Conservation (phyloP, 139 green algal species). For the Trebouxia sp. region DNA sequence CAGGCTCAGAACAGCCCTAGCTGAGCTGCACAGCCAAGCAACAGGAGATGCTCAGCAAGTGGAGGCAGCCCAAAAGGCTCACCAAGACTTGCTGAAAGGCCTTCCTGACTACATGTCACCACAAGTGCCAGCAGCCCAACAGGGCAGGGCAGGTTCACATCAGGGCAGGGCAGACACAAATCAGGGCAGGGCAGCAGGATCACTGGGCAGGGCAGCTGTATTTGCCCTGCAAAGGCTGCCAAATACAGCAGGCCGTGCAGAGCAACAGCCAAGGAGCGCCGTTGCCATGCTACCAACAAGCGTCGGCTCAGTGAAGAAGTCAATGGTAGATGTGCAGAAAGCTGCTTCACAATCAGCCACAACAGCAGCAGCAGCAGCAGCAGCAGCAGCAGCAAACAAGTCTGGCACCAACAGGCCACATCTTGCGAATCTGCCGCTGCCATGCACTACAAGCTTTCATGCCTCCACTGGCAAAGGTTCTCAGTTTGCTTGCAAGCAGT, state of each 20-base stretch:
- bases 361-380: not conserved
- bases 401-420: too few species aligned
- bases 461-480: too few species aligned
- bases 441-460: too few species aligned
- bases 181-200: too few species aligned
- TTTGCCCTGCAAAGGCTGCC: not conserved
- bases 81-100: not conserved
- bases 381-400: not conserved
- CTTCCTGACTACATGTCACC: constrained; percentile 1
- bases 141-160: too few species aligned
- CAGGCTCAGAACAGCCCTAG: constrained; percentile 13
- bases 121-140: not conserved
- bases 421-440: too few species aligned
- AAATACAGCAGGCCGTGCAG: not conserved
- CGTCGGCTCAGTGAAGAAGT: too few species aligned
- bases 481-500: too few species aligned
- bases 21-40: not conserved
- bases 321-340: too few species aligned
- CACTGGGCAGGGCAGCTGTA: not conserved
- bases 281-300: too few species aligned
- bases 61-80: not conserved
- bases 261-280: not conserved
- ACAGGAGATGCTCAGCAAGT: constrained; percentile 9
- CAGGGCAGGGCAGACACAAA: too few species aligned
- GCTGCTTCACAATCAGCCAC: not conserved